Base-by-base conservation (phyloP, 371 early-diverging fungal species). In the Fennellomyces sp. region DNA sequence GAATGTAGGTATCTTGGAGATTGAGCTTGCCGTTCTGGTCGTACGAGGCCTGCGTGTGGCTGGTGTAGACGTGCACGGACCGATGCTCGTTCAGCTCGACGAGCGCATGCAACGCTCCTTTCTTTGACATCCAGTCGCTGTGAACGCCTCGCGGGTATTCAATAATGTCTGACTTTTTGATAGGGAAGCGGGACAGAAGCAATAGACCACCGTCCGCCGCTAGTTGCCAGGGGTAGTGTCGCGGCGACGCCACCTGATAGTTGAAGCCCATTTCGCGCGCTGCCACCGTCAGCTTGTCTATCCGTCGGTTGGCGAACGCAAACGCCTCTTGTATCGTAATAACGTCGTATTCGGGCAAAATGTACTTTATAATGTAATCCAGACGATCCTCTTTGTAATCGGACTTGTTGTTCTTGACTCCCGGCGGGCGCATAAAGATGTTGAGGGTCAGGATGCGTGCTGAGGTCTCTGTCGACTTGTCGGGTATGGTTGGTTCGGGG, bases 341-440 rank as follows among this genome's bases (percentile, higher is more conserved):
- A 10, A 95, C 76, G 63, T 94, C 94, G 69, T 90, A 94, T 10
- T 72, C 48, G 8, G 82, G 81, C 33, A 95, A 69, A 15, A 88
- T 70, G 38, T 81, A 63, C 7, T 80, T 61, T 21, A 86, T 81
- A 58, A 94, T 87, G 47, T 83, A 83, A 42, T 79, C 78, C 38
- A 94, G 69, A 7, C 94, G 82, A 15, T 72, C 83, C 47, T 88
- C 81, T 70, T 95, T 94, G 75, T 83, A 88, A 68, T 94, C 95
- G 31, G 83, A 77, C 21, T 71, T 69, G 68, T 89, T 86, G 65
- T 83, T 90, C 30, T 88, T 85, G 49, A 95, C 75, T 5, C 86
- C 85, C 1, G 94, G 94, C n/a, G 93, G 93, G 33, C 94, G 83
- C 82, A 93, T 84, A 58, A 91, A 90, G 45, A 95, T 80, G 74